phyloP scores from a whole-genome alignment of 352 stramenopile species.

The Phytophthora idaei region DNA sequence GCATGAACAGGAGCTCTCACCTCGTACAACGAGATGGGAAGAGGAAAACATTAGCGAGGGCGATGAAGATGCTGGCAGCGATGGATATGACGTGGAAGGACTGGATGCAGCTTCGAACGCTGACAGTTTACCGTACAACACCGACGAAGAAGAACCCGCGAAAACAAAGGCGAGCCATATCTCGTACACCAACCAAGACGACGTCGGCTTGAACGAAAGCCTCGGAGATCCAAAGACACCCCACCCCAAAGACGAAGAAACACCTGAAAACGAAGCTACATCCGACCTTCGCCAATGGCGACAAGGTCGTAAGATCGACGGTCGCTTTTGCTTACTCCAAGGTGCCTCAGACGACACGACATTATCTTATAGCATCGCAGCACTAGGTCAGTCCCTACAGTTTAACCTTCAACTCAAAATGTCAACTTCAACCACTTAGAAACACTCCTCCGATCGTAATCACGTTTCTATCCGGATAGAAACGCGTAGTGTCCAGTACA shows the following conservation, averaged over 20 bases:
- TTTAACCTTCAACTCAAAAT: neutral
- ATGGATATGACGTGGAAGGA: conserved; percentile 10
- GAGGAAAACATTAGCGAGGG: conserved; percentile 24
- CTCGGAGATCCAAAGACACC: neutral
- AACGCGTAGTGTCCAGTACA: neutral
- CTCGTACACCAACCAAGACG: conserved; percentile 24
- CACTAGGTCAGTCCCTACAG: neutral
- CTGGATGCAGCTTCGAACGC: neutral
- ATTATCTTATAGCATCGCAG: conserved; percentile 7
- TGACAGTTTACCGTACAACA: neutral
- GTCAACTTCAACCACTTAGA: too few relatives aligned
- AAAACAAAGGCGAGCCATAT: conserved; percentile 8
- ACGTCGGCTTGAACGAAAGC: conserved; percentile 6
- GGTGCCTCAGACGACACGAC: neutral
- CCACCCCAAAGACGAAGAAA: neutral
- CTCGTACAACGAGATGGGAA: conserved; percentile 13
- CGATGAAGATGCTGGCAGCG: conserved; percentile 12
- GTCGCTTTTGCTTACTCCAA: conserved; percentile 24
- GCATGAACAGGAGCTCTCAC: conserved; percentile 11
- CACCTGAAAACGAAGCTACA: conserved; percentile 4
- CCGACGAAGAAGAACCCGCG: conserved; percentile 10
- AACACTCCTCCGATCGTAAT: neutral
- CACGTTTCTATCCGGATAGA: neutral
- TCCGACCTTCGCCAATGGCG: conserved; percentile 4
- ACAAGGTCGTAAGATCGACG: conserved; percentile 28